Evolutionary conservation across 176 grass and related monocot species (phyloP).

Genomic region (Rhynchospora breviuscula): DNA sequence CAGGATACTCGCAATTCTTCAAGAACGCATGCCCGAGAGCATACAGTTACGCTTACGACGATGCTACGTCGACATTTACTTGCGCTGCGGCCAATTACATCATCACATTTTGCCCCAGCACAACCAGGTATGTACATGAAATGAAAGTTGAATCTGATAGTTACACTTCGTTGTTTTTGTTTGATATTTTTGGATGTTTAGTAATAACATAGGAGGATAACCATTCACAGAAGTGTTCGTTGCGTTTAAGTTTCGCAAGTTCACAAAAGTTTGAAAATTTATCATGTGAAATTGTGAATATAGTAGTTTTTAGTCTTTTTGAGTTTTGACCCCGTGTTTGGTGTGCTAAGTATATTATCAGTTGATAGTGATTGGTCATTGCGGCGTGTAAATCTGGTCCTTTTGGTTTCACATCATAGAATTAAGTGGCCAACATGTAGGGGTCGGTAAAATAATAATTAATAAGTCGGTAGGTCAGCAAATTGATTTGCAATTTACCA

Average conservation of each 20-base stretch:
- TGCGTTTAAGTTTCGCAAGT: constrained; percentile 2
- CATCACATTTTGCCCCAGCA: constrained; percentile 93
- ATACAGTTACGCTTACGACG: constrained; percentile 97
- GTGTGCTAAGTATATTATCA: not conserved
- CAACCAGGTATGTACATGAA: constrained; percentile 43
- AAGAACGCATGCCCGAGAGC: constrained; percentile 85
- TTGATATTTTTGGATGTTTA: not conserved
- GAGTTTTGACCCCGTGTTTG: not conserved
- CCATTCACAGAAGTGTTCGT: not conserved
- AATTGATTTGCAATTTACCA: constrained; percentile 3
- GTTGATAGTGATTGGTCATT: not conserved
- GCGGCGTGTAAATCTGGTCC: not conserved
- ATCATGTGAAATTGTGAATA: not conserved
- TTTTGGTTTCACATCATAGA: not conserved
- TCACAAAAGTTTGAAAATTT: not conserved
- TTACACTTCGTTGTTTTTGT: not conserved
- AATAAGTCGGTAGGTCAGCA: not conserved
- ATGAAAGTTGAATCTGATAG: not conserved
- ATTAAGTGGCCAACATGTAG: not conserved
- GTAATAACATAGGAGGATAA: not conserved
- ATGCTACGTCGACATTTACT: constrained; percentile 81
- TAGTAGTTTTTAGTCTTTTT: not conserved
- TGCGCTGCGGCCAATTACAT: constrained; percentile 62
- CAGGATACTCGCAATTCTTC: constrained; percentile 87
- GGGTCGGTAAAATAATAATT: not conserved